phyloP scores from a whole-genome alignment of 208 protist genomes.

The Blechomonas ayalai region DNA sequence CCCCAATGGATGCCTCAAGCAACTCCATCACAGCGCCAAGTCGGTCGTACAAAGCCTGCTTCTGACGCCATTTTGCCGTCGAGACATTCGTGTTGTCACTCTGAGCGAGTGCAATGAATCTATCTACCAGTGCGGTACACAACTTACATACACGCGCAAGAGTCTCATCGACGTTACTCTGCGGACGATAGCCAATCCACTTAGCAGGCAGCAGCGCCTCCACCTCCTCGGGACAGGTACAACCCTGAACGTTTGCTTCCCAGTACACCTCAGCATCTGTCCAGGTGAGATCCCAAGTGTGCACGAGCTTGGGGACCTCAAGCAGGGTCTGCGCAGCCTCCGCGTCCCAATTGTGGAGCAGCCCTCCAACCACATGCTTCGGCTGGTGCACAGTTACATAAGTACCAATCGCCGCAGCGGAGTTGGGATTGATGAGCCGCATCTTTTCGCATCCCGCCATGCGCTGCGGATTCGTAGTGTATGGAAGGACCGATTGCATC shows the following conservation, averaged over 20 bases:
- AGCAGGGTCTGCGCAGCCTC: conserved; percentile 57
- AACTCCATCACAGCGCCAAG: conserved; percentile 84
- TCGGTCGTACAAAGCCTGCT: conserved; percentile 66
- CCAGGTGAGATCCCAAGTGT: conserved; percentile 82
- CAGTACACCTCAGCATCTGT: conserved; percentile 70
- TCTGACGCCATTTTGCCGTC: conserved; percentile 82
- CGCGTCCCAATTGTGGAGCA: conserved; percentile 81
- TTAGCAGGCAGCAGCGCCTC: conserved; percentile 78
- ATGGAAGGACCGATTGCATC: conserved; percentile 82
- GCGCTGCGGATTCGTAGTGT: conserved; percentile 74
- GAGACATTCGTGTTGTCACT: conserved; percentile 72
- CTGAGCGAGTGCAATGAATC: conserved; percentile 67
- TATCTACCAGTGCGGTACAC: conserved; percentile 83
- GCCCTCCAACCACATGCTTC: conserved; percentile 54
- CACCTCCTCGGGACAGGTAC: conserved; percentile 77
- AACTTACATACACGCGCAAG: conserved; percentile 83
- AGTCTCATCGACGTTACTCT: conserved; percentile 79
- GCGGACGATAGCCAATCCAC: conserved; percentile 82
- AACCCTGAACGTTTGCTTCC: conserved; percentile 64
- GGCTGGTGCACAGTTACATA: conserved; percentile 48
- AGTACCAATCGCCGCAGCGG: conserved; percentile 48
- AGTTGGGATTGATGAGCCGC: conserved; percentile 69
- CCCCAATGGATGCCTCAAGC: conserved; percentile 78
- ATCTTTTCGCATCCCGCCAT: conserved; percentile 73
- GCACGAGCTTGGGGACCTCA: conserved; percentile 33